These are phyloP conservation scores for Botrytis byssoidea DNA, from an alignment of 2,329 filamentous ascomycete genomes.

Conservation along the genomic window DNA sequence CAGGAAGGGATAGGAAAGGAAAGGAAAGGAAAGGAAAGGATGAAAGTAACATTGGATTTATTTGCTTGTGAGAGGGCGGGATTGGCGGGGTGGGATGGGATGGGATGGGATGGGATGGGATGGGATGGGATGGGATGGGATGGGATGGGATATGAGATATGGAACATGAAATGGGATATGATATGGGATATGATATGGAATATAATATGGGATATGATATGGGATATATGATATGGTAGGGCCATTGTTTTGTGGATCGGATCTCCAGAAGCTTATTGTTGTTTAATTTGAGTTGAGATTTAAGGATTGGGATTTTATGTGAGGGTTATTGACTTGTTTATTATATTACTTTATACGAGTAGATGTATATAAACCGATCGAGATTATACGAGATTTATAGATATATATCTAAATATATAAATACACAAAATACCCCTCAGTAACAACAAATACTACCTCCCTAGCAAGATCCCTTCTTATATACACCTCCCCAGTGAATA, in stretches of 20 bases:
- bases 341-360: no score
- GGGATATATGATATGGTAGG: not conserved
- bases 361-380: no score
- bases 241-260: not conserved
- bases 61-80: not conserved
- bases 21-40: not conserved
- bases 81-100: not conserved
- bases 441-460: not conserved
- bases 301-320: not conserved
- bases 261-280: slow-evolving; percentile 9
- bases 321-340: not conserved
- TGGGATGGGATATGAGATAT: not conserved
- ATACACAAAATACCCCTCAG: not conserved
- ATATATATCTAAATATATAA: not conserved
- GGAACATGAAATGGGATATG: no score
- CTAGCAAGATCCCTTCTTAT: not conserved
- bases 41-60: not conserved
- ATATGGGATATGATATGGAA: no score
- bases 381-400: not conserved
- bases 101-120: no score
- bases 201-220: not conserved
- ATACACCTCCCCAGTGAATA: not conserved
- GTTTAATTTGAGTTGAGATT: slow-evolving; percentile 3
- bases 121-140: not conserved
- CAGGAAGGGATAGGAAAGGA: no score